phyloP scores from a whole-genome alignment of 331 rosid genomes.

The Quercus phellos region DNA sequence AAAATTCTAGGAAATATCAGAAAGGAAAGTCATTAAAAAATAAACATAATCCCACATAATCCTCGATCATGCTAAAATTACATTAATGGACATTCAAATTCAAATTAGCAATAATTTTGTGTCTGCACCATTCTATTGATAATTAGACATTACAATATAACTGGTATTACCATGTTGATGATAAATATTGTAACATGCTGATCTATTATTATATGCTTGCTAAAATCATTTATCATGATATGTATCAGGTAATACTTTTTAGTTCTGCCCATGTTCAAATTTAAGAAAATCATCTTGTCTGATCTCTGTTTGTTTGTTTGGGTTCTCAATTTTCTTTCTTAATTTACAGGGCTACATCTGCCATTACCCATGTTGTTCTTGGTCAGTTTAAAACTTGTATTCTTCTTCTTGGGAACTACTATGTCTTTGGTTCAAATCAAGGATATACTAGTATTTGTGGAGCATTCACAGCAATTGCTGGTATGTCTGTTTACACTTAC shows the following conservation, averaged over 20 bases:
- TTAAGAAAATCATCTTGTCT: neutral
- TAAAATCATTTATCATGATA: neutral
- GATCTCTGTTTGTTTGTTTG: neutral
- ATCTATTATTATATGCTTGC: neutral
- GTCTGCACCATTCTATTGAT: too few relatives aligned
- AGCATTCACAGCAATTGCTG: constrained; percentile 79
- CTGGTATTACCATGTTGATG: neutral
- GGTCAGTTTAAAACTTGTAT: constrained; percentile 95
- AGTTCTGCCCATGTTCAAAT: neutral
- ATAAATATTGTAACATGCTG: neutral
- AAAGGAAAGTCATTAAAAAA: too few relatives aligned
- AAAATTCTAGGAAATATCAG: too few relatives aligned
- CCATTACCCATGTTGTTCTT: constrained; percentile 84
- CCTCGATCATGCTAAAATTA: too few relatives aligned
- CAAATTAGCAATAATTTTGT: too few relatives aligned
- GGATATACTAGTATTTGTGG: constrained; percentile 75
- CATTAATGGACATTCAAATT: too few relatives aligned
- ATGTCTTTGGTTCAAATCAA: constrained; percentile 76
- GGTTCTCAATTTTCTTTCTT: constrained; percentile 11
- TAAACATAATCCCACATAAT: too few relatives aligned
- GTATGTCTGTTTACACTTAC: constrained; percentile 76
- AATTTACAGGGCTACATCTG: constrained; percentile 83
- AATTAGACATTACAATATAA: neutral
- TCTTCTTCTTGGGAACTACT: constrained; percentile 83
- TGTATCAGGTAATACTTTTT: neutral